Evolutionary conservation across 345 rosid species (phyloP).

Genomic region (Moringa oleifera): DNA sequence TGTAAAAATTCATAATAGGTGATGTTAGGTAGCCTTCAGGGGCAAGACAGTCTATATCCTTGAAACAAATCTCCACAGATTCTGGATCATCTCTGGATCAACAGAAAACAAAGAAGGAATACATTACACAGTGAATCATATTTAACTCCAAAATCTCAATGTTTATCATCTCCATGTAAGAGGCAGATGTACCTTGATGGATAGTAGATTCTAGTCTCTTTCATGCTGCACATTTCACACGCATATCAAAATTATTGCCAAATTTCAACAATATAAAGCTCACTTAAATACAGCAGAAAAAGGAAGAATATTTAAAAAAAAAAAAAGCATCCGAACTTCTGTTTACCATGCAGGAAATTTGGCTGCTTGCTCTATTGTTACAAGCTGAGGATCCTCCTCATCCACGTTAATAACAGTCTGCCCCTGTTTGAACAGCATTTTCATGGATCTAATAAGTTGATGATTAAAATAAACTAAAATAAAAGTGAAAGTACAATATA

Average conservation of each 20-base stretch:
- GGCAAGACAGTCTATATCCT: slow-evolving; percentile 59
- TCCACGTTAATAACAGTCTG: slow-evolving; percentile 57
- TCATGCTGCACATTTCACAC: slow-evolving; percentile 42
- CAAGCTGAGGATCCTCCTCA: slow-evolving; percentile 54
- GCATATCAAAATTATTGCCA: slow-evolving; percentile 17
- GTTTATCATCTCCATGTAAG: slow-evolving; percentile 1
- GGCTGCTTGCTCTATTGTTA: slow-evolving; percentile 24
- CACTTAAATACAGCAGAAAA: neutral
- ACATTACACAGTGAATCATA: neutral
- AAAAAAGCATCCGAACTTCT: neutral
- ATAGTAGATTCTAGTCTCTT: slow-evolving; percentile 47
- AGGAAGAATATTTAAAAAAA: slow-evolving; percentile 5
- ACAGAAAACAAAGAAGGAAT: slow-evolving; percentile 13
- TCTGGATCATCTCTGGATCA: slow-evolving; percentile 64
- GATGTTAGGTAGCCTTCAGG: slow-evolving; percentile 67
- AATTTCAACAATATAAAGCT: slow-evolving; percentile 5
- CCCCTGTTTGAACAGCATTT: slow-evolving; percentile 27
- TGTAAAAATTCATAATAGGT: slow-evolving; percentile 78
- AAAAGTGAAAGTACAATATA: neutral
- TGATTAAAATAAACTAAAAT: neutral
- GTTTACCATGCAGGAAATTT: slow-evolving; percentile 52
- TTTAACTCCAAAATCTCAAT: slow-evolving; percentile 1
- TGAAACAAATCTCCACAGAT: slow-evolving; percentile 53
- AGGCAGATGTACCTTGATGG: slow-evolving; percentile 57
- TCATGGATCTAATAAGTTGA: slow-evolving; percentile 3